Evolutionary conservation across 768 basidiomycete genomes (phyloP).

Genomic region (Exsudoporus frostii): DNA sequence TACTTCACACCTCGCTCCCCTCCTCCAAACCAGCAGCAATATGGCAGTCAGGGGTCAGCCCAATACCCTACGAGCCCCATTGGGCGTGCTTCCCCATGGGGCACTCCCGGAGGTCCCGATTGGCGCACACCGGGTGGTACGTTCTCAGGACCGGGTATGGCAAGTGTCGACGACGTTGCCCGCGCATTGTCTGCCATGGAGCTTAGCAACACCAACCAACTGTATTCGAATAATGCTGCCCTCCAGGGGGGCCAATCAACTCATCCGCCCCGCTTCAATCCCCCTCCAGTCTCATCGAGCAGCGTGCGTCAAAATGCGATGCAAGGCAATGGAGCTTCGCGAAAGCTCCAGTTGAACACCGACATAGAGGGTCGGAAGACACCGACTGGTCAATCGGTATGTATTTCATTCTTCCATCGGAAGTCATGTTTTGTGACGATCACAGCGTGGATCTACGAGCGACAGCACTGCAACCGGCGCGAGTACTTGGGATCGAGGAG

Average conservation of each 20-base stretch:
- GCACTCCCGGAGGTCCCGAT: constrained; percentile 46
- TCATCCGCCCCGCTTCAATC: constrained; percentile 71
- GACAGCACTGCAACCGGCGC: constrained; percentile 34
- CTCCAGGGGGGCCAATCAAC: constrained; percentile 48
- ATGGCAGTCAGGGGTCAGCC: constrained; percentile 31
- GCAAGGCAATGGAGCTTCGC: constrained; percentile 37
- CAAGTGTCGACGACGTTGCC: constrained; percentile 69
- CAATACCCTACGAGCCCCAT: constrained; percentile 55
- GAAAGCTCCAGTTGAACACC: constrained; percentile 55
- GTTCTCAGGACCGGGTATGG: constrained; percentile 25
- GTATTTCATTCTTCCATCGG: constrained; percentile 46
- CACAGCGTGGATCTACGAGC: constrained; percentile 34
- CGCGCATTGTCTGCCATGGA: constrained; percentile 71
- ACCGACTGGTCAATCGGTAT: constrained; percentile 49
- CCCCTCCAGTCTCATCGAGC: constrained; percentile 41
- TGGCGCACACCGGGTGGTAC: constrained; percentile 50
- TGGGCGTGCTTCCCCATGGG: constrained; percentile 68
- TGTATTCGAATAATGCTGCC: constrained; percentile 29
- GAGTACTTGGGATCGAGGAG: constrained; percentile 64
- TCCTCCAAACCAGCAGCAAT: constrained; percentile 40
- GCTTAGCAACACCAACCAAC: constrained; percentile 37
- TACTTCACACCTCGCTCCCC: constrained; percentile 49
- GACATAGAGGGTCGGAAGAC: constrained; percentile 69
- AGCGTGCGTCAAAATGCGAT: constrained; percentile 39
- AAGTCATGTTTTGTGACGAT: constrained; percentile 29